These are phyloP conservation scores for Rhynchosporium secalis DNA, from an alignment of 2,329 filamentous ascomycete genomes.

Conservation along the genomic window DNA sequence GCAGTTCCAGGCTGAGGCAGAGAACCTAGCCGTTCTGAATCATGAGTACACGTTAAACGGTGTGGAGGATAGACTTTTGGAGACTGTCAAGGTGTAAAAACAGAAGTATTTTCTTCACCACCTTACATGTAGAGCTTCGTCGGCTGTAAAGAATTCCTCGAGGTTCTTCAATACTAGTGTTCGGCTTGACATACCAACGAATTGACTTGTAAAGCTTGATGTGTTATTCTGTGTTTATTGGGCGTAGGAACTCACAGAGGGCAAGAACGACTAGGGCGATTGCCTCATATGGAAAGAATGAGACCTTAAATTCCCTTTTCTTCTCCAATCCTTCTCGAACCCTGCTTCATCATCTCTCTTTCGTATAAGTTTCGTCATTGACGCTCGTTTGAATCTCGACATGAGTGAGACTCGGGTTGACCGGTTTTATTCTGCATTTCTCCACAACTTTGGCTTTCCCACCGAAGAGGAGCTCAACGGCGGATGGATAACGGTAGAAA, in stretches of 20 bases:
- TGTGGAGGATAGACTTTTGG: slow-evolving; percentile 80
- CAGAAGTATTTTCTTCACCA: background rate
- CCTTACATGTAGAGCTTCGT: background rate
- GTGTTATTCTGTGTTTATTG: no score
- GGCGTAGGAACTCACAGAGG: no score
- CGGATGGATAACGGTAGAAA: background rate
- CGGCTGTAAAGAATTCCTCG: background rate
- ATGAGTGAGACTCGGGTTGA: background rate
- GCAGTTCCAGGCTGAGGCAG: slow-evolving; percentile 86
- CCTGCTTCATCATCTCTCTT: no score
- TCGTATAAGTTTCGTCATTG: no score
- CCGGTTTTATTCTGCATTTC: background rate
- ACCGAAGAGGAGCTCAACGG: slow-evolving; percentile 2
- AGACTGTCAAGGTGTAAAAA: slow-evolving; percentile 40
- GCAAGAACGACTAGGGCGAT: no score
- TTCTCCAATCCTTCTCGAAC: no score
- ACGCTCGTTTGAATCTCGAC: no score
- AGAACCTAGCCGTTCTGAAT: slow-evolving; percentile 93
- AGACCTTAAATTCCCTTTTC: no score
- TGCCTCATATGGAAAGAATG: no score
- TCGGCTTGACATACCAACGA: no score
- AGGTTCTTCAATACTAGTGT: no score
- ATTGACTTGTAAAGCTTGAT: no score
- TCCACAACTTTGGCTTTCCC: background rate
- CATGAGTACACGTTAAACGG: slow-evolving; percentile 89